These are phyloP conservation scores for Trichophyton schoenleinii DNA, from an alignment of 2,329 filamentous ascomycete genomes.

Conservation along the genomic window DNA sequence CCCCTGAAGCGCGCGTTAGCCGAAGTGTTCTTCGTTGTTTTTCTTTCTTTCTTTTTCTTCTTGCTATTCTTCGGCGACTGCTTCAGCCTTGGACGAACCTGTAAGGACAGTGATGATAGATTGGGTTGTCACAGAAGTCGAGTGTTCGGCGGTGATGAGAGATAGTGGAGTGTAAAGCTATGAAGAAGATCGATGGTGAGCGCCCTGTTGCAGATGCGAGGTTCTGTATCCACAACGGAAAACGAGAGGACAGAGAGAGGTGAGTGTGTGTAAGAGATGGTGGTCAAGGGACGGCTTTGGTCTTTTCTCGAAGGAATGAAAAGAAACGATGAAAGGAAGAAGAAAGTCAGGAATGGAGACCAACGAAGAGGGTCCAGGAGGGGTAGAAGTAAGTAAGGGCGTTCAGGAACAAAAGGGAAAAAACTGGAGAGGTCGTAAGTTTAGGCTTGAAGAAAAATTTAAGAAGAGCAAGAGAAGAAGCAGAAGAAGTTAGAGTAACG, in stretches of 20 bases:
- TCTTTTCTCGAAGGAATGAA: conserved; percentile 1
- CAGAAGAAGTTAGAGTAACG: background rate
- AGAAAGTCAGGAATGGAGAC: conserved; percentile 13
- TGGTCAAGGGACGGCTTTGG: background rate
- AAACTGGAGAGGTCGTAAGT: conserved; percentile 4
- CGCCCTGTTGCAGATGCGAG: background rate
- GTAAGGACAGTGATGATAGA: background rate
- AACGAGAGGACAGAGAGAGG: background rate
- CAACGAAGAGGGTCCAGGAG: conserved; percentile 4
- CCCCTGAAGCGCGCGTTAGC: background rate
- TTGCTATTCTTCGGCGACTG: background rate
- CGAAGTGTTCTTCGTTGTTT: background rate
- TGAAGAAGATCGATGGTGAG: background rate
- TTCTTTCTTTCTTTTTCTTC: background rate
- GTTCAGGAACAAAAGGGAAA: conserved; percentile 6
- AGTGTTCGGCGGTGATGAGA: background rate
- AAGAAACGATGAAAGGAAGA: conserved; percentile 7
- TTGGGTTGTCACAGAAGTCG: background rate
- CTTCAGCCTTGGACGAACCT: background rate
- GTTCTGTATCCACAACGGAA: conserved; percentile 3
- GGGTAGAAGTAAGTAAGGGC: conserved; percentile 5
- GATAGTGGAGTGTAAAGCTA: background rate
- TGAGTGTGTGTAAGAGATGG: background rate
- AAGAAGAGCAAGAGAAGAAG: too few species aligned
- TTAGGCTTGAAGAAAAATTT: conserved; percentile 5